Base-by-base conservation (phyloP, 2,329 filamentous ascomycete genomes). In the Fusarium continuum region DNA sequence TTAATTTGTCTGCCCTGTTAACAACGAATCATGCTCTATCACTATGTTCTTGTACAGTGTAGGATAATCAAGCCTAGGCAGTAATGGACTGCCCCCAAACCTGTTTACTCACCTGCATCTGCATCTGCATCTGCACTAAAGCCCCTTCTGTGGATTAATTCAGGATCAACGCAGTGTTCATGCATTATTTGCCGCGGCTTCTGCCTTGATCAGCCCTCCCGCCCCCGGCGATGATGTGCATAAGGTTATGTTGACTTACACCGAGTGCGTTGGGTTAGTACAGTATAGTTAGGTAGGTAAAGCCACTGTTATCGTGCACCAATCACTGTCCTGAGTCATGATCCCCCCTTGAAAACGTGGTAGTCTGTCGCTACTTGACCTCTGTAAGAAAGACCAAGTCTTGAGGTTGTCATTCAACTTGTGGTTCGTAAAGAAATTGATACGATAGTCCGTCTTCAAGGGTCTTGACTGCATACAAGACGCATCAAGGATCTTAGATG, bases 191-290 rank as follows among this genome's bases (percentile, higher is more conserved):
- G 47, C 22, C n/a, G 36, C 57, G 48, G 32, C 51, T 46, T 52
- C n/a, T 31, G 29, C 39, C 23, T 47, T 54, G 38, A 47, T 43
- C 31, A 44, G 46, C 31, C 47, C 51, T 31, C 41, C 40, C 22
- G 23, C 51, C 34, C 41, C 40, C 22, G 23, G 46, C 29, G 45
- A 65, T 65, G 63, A 67, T 58, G 49, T 64, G 63, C 61, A 65
- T 63, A 46, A 46, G 25, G 20, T 16, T 14, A 39, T 51, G 35
- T n/a, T 28, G 39, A 44, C 34, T 50, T 59, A 40, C 47, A 55
- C 62, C 47, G 41, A 52, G 28, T 63, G 16, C 22, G n/a, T 29
- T 41, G 34, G 53, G 23, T 35, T 35, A 51, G 39, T n/a, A n/a
- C n/a, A n/a, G n/a, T n/a, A n/a, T 49, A 28, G 34, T 34, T 31